phyloP scores from a whole-genome alignment of 139 green algal species.

The Pleodorina starrii region DNA sequence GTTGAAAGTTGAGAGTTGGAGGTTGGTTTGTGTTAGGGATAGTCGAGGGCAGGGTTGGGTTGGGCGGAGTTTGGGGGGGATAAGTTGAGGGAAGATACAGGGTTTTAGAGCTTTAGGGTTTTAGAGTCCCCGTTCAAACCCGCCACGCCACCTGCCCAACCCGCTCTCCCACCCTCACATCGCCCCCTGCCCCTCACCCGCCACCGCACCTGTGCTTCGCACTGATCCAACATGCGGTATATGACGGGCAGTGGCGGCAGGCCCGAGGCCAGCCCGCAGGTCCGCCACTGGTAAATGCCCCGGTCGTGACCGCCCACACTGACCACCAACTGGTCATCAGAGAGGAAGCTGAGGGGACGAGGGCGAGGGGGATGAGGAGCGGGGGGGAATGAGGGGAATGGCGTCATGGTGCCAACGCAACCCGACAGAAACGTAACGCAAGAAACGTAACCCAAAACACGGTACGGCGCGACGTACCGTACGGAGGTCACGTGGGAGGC shows the following conservation, averaged over 20 bases:
- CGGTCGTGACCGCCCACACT: conserved; percentile 66
- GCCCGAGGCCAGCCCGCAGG: conserved; percentile 23
- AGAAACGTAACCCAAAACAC: background rate
- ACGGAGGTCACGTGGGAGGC: conserved; percentile 63
- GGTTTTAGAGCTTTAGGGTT: no score
- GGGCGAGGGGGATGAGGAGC: background rate
- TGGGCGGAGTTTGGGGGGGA: background rate
- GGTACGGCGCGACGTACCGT: no score
- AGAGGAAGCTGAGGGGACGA: conserved; percentile 34
- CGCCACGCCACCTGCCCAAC: background rate
- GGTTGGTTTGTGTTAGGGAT: no score
- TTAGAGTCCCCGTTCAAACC: no score
- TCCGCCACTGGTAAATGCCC: conserved; percentile 70
- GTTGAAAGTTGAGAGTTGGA: no score
- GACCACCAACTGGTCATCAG: conserved; percentile 57
- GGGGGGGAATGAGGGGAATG: background rate
- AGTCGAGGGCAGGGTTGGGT: background rate
- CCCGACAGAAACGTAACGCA: background rate
- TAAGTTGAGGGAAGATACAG: no score
- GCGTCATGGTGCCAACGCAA: background rate
- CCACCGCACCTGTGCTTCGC: background rate
- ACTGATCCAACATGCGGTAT: background rate
- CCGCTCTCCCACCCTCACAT: background rate
- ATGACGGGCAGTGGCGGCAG: conserved; percentile 39
- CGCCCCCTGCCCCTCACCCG: background rate